Evolutionary conservation across 805 yeast species (phyloP).

Genomic region (Suhomyces sp.): DNA sequence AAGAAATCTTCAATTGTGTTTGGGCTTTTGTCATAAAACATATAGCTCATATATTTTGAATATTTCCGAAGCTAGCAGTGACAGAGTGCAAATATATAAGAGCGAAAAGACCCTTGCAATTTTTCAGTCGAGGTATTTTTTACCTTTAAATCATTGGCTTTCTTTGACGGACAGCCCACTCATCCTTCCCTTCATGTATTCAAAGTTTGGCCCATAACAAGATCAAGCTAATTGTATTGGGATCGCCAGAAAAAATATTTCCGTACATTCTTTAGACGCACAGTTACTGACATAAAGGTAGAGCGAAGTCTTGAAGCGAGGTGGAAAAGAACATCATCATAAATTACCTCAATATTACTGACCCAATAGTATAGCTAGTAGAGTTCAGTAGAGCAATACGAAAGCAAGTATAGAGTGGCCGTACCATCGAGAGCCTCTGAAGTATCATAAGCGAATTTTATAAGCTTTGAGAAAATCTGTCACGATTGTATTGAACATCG

Average conservation of each 20-base stretch:
- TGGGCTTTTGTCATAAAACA: background rate
- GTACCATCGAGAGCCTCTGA: background rate
- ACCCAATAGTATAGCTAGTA: background rate
- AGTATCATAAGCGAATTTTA: background rate
- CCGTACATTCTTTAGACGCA: background rate
- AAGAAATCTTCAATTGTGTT: background rate
- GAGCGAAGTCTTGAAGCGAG: background rate
- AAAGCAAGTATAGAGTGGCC: background rate
- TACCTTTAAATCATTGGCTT: background rate
- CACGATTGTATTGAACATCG: background rate
- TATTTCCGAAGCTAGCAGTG: background rate
- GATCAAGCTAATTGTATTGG: background rate
- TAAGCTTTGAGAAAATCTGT: background rate
- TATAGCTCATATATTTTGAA: conserved; percentile 1
- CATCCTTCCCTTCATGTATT: background rate
- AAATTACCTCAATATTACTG: background rate
- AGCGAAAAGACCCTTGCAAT: background rate
- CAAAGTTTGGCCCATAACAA: background rate
- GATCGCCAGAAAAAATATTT: background rate
- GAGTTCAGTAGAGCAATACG: background rate
- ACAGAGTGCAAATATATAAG: background rate
- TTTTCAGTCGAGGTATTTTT: background rate
- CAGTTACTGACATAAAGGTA: background rate
- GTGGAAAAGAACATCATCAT: background rate
- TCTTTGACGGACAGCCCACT: background rate